Evolutionary conservation across 2,329 filamentous ascomycete species (phyloP), one percentile per base, ranked within the genome.

Genomic region (Zymoseptoria crescenta): DNA sequence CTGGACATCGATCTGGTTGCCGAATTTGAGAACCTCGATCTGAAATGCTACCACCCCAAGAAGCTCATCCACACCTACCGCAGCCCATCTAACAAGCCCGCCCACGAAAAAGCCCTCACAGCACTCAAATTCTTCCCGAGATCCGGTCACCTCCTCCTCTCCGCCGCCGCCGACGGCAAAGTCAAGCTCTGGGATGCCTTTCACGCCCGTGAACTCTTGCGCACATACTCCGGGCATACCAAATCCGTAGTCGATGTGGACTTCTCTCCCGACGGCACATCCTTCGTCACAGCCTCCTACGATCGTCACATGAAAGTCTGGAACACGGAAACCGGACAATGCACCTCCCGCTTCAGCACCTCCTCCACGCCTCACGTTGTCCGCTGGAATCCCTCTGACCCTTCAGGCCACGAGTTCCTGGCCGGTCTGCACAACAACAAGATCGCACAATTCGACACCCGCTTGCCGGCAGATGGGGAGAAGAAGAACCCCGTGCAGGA

Each of bases 341-440:
- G 93, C 71, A 78, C 96, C 65, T 87, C 85, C 69, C 90, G 91
- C 59, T 99, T 96, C 79, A 91, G 87, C 19, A 96, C 90, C 0
- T 93, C 93, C 70, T 96, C 95, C 78, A 97, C 91, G 13, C 93
- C 94, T 4, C 94, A 99, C 72, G 92, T 96, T 56, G 81, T 99
- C 67, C 87, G 89, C 66, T 97, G 97, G 81, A 96, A 97, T 75
- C 92, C 93, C 0, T 84, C 86, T 54, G 78, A 82, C 0, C 86
- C 88, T 56, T 85, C 87, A 65, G 84, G 87, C 8, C 88, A 94
- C 72, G 93, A 97, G 74, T 99, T 99, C 75, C 77, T 99, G 58
- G 92, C 91, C 1, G 94, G 94, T 69, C 95, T 97, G 90, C 94
- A 90, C 45, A 93, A 99, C 75, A 99, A 99, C 80, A 96, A 96